These are phyloP conservation scores for Pseudoperonospora humuli DNA, from an alignment of 352 stramenopile species.

Conservation along the genomic window DNA sequence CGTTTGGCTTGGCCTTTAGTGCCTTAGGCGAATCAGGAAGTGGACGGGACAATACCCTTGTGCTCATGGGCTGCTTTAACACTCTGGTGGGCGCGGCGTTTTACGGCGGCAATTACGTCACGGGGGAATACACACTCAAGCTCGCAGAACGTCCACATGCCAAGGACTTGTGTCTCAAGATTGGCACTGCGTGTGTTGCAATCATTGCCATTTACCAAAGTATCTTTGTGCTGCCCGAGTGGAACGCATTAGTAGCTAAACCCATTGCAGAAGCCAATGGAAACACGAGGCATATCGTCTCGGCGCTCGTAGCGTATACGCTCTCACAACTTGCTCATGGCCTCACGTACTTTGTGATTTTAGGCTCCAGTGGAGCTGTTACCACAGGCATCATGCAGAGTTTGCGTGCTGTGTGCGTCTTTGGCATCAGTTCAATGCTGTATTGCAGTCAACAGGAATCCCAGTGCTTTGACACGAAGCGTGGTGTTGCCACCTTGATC, in stretches of 20 bases:
- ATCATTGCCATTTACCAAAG: slow-evolving; percentile 77
- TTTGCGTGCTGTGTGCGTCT: slow-evolving; percentile 79
- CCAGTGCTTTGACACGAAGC: slow-evolving; percentile 80
- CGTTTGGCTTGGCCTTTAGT: slow-evolving; percentile 75
- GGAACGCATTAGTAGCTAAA: slow-evolving; percentile 67
- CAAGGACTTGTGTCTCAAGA: slow-evolving; percentile 74
- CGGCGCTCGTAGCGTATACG: slow-evolving; percentile 59
- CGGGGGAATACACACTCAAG: slow-evolving; percentile 77
- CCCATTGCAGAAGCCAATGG: slow-evolving; percentile 70
- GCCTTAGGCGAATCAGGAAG: slow-evolving; percentile 60
- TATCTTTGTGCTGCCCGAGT: slow-evolving; percentile 70
- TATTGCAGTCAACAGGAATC: slow-evolving; percentile 83
- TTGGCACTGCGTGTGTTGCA: slow-evolving; percentile 57
- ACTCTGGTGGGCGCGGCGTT: slow-evolving; percentile 74
- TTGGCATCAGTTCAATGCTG: slow-evolving; percentile 72
- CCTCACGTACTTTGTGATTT: slow-evolving; percentile 81
- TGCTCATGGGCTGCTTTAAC: slow-evolving; percentile 83
- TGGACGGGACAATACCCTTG: slow-evolving; percentile 52
- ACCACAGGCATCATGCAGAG: slow-evolving; percentile 86
- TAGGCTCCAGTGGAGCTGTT: slow-evolving; percentile 70
- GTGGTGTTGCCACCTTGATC: slow-evolving; percentile 71
- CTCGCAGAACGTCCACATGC: slow-evolving; percentile 63
- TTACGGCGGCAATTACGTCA: slow-evolving; percentile 83
- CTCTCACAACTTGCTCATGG: slow-evolving; percentile 76
- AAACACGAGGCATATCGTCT: slow-evolving; percentile 49